Base-by-base conservation (phyloP, 306 rosid genomes). In the Hippophae gyantsensis region DNA sequence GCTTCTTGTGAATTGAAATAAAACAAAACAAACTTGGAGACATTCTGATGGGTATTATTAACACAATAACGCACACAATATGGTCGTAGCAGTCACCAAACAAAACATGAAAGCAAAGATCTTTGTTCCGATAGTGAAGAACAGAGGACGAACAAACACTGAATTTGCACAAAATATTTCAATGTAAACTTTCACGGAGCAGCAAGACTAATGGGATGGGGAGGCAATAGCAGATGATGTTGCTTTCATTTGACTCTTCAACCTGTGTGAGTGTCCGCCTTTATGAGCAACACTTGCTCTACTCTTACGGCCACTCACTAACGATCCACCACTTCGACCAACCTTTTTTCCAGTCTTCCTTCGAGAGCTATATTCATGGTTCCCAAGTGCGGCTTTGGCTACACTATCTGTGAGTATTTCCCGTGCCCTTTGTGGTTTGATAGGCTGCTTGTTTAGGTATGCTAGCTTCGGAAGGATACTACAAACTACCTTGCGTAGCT, bases 371-470 rank as follows among this genome's bases (percentile, higher is more conserved):
- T 77, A 58, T 76, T 74, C 72, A 56, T 70, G 62, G 62, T 74
- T 81, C 61, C 88, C 95, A 9, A 86, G 86, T 14, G 95, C 97
- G 43, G 95, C 97, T 77, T 72, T 84, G 56, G 95, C 89, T 7
- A 86, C 89, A 69, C 81, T 80, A 44, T 82, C 81, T 1, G 79
- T 68, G 56, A 76, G 73, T 10, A 72, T 75, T 62, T 81, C 89
- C 58, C 90, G 68, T 32, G 85, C 85, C 63, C 94, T 72, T 71
- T 74, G 89, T 41, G 85, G 73, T 58, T 82, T 81, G 71, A 79
- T 64, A 43, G 84, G 13, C 67, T 90, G 94, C 81, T 79, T 90
- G 87, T 86, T 89, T 67, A 86, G 76, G 80, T 80, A 86, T 9
- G 63, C 78, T 46, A 89, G 77, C 77, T 78, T 89, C 32, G 97